These are phyloP conservation scores for Breynia disticha DNA, from an alignment of 441 rosid species.

Conservation along the genomic window DNA sequence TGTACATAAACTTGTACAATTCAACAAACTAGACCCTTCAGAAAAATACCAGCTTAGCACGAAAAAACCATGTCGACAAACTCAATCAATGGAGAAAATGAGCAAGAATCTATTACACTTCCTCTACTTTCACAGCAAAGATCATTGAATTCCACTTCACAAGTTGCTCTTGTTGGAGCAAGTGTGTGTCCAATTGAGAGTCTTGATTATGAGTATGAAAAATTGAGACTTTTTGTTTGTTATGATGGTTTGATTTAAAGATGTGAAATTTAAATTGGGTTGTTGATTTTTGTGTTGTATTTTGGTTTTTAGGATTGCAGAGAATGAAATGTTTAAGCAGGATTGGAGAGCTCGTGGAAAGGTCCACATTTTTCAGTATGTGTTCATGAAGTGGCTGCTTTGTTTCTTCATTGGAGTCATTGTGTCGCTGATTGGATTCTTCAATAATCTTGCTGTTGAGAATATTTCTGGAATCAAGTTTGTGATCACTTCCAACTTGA, in stretches of 20 bases:
- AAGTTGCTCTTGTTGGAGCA: constrained; percentile 77
- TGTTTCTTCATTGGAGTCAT: constrained; percentile 55
- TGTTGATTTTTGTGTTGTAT: not conserved
- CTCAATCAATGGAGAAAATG: constrained; percentile 11
- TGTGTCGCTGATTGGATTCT: constrained; percentile 67
- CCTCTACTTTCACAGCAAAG: constrained; percentile 38
- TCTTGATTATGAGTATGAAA: constrained; percentile 73
- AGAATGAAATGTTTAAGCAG: constrained; percentile 79
- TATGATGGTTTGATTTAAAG: not conserved
- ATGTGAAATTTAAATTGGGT: not conserved
- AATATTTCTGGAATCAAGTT: constrained; percentile 74
- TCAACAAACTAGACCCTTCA: too few species aligned
- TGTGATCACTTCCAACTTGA: constrained; percentile 74
- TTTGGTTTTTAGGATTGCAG: constrained; percentile 42
- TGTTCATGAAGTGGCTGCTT: constrained; percentile 66
- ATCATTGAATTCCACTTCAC: constrained; percentile 55
- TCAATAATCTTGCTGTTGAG: constrained; percentile 73
- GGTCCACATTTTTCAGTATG: constrained; percentile 52
- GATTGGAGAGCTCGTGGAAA: constrained; percentile 67
- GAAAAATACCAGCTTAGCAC: too few species aligned
- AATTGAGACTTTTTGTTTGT: not conserved
- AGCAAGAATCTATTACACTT: constrained; percentile 30
- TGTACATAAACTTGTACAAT: too few species aligned
- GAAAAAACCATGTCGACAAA: constrained; percentile 12
- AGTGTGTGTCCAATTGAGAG: constrained; percentile 69